Percentiles rank a stretch among this genome's conserved stretches.
phyloP scores from a whole-genome alignment of 2,329 filamentous ascomycete genomes.

The Neofusicoccum sp. region DNA sequence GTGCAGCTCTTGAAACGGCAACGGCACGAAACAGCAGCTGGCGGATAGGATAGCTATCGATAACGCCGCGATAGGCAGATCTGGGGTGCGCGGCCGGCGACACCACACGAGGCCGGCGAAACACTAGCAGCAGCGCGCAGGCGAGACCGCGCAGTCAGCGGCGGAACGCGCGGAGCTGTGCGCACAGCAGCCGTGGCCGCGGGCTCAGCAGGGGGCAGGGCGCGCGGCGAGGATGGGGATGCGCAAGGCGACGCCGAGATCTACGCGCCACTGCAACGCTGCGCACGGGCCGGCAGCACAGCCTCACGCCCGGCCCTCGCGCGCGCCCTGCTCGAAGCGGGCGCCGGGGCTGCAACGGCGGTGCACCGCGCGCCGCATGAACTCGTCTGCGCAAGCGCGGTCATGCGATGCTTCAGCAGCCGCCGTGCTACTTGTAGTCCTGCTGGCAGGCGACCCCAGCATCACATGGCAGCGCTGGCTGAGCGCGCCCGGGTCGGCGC shows the following conservation, averaged over 20 bases:
- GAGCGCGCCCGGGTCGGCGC: constrained; percentile 7
- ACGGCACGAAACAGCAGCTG: constrained; percentile 16
- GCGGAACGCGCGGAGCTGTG: constrained; percentile 1
- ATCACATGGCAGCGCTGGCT: constrained; percentile 21
- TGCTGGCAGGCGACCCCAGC: constrained; percentile 1
- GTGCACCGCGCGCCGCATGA: not conserved
- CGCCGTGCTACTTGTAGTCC: constrained; percentile 22
- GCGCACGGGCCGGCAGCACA: constrained; percentile 10
- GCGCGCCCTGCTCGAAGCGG: constrained; percentile 4
- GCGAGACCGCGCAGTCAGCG: constrained; percentile 5
- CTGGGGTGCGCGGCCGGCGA: not conserved
- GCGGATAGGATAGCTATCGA: constrained; percentile 21
- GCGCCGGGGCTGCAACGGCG: not conserved
- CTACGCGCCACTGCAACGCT: constrained; percentile 21
- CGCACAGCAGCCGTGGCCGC: not conserved
- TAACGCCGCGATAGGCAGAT: constrained; percentile 18
- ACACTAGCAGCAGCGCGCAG: constrained; percentile 13
- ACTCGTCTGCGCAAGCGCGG: constrained; percentile 18
- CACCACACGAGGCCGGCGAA: constrained; percentile 14
- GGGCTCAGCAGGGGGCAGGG: not conserved
- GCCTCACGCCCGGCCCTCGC: constrained; percentile 13
- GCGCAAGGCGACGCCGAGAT: constrained; percentile 22
- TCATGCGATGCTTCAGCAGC: constrained; percentile 22
- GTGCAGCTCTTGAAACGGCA: constrained; percentile 21
- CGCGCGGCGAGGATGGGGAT: not conserved